Percentiles rank a stretch among this genome's conserved stretches.
These are phyloP conservation scores for Ambrosiella xylebori DNA, from an alignment of 2,329 filamentous ascomycete genomes.

Conservation along the genomic window DNA sequence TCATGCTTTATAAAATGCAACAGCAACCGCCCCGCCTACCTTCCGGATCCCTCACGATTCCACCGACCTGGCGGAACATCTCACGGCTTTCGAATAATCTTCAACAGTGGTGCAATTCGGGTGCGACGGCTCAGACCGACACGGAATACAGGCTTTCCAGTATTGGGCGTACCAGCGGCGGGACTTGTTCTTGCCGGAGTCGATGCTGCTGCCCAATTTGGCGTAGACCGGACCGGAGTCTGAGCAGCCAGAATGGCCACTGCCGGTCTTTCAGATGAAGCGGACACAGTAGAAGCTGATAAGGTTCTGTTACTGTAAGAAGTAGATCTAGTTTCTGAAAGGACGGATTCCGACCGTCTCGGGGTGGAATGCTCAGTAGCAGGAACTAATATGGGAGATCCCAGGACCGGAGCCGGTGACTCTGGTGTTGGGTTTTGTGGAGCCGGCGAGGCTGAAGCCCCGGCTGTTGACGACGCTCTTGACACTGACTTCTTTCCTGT, in stretches of 20 bases:
- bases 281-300: neutral
- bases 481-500: neutral
- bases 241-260: neutral
- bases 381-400: too few relatives aligned
- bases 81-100: conserved; percentile 28
- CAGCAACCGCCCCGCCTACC: neutral
- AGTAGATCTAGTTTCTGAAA: neutral
- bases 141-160: conserved; percentile 25
- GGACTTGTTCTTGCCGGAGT: neutral
- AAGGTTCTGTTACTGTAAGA: neutral
- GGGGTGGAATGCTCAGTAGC: neutral
- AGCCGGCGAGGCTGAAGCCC: neutral
- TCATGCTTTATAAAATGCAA: neutral
- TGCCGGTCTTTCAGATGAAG: neutral
- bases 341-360: neutral
- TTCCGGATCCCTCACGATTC: neutral
- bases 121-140: conserved; percentile 34
- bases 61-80: neutral
- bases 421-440: neutral
- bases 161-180: neutral
- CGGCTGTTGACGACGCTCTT: neutral
- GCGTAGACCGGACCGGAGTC: neutral
- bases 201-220: neutral
- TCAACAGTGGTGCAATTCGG: conserved; percentile 34
- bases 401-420: neutral